phyloP scores from a whole-genome alignment of 495 filamentous ascomycete genomes.

The Cudoniella acicularis region DNA sequence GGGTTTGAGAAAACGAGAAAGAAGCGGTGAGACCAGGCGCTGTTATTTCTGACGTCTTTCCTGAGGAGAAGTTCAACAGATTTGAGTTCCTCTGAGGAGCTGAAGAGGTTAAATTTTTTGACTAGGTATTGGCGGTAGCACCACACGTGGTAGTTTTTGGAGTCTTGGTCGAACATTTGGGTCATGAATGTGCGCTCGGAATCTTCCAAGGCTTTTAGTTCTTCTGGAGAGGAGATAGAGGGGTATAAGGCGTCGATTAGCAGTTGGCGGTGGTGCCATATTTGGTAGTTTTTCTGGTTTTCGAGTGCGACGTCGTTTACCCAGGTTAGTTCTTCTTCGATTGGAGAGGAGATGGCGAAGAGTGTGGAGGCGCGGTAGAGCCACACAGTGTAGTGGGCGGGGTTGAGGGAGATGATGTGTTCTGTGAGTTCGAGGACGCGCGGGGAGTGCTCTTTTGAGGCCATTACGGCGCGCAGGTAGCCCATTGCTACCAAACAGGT shows the following conservation, averaged over 20 bases:
- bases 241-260: slow-evolving; percentile 66
- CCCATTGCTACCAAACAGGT: slow-evolving; percentile 45
- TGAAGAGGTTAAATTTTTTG: slow-evolving; percentile 67
- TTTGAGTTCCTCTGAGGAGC: slow-evolving; percentile 56
- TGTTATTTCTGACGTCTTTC: slow-evolving; percentile 88
- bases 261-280: slow-evolving; percentile 94
- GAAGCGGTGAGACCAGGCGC: slow-evolving; percentile 95
- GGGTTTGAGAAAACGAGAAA: slow-evolving; percentile 79
- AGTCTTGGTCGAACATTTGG: slow-evolving; percentile 77
- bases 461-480: slow-evolving; percentile 93
- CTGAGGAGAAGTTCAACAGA: slow-evolving; percentile 66
- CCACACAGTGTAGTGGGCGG: slow-evolving; percentile 98
- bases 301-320: slow-evolving; percentile 75
- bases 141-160: slow-evolving; percentile 99
- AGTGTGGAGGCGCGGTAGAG: slow-evolving; percentile 83
- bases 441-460: slow-evolving; percentile 73
- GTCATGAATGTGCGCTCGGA: slow-evolving; percentile 72
- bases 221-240: slow-evolving; percentile 37
- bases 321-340: slow-evolving; percentile 76
- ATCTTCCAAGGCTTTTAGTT: slow-evolving; percentile 32
- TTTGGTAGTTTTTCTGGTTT: slow-evolving; percentile 96
- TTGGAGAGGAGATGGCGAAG: slow-evolving; percentile 59
- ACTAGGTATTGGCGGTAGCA: slow-evolving; percentile 93
- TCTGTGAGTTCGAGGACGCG: slow-evolving; percentile 80
- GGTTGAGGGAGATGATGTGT: slow-evolving; percentile 86